Evolutionary conservation across 164 flowering plant species (phyloP).

Genomic region (Cinnamomum micranthum): DNA sequence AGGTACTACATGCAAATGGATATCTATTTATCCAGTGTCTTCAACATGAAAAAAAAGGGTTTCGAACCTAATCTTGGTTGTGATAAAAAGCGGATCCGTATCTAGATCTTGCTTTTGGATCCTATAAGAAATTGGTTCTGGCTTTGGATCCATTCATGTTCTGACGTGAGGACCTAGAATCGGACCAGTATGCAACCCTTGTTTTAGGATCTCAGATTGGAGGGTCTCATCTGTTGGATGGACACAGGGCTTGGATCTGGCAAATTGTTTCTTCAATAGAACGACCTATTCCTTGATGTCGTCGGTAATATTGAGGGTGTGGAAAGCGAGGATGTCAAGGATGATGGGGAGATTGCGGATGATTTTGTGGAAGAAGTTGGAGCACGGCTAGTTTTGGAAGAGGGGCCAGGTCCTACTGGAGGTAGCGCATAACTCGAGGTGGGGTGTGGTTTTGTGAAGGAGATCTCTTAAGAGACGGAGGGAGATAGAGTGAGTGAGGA

Average conservation of each 20-base stretch:
- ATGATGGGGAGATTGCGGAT: slow-evolving; percentile 59
- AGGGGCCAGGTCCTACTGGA: slow-evolving; percentile 61
- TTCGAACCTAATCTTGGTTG: too few species aligned
- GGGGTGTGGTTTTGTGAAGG: slow-evolving; percentile 50
- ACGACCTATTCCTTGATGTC: slow-evolving; percentile 54
- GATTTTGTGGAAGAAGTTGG: slow-evolving; percentile 50
- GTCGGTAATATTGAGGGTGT: slow-evolving; percentile 35
- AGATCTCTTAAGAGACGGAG: slow-evolving; percentile 73
- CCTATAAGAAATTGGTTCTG: too few species aligned
- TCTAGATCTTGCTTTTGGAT: too few species aligned
- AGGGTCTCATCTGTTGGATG: slow-evolving; percentile 39
- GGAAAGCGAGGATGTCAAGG: slow-evolving; percentile 56
- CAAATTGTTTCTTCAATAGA: slow-evolving; percentile 52
- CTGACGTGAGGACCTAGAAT: slow-evolving; percentile 12
- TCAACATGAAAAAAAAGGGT: too few species aligned
- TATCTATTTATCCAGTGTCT: too few species aligned
- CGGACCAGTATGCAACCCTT: slow-evolving; percentile 3
- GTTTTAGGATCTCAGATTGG: slow-evolving; percentile 32
- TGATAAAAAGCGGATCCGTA: too few species aligned
- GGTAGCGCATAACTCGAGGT: slow-evolving; percentile 48
- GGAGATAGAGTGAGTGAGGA: slow-evolving; percentile 35
- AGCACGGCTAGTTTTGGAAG: slow-evolving; percentile 34
- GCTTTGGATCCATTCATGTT: too few species aligned
- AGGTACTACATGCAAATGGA: too few species aligned
- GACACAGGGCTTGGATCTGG: slow-evolving; percentile 17